Base-by-base conservation (phyloP, 2,329 filamentous ascomycete species). In the Paecilomyces sp. region DNA sequence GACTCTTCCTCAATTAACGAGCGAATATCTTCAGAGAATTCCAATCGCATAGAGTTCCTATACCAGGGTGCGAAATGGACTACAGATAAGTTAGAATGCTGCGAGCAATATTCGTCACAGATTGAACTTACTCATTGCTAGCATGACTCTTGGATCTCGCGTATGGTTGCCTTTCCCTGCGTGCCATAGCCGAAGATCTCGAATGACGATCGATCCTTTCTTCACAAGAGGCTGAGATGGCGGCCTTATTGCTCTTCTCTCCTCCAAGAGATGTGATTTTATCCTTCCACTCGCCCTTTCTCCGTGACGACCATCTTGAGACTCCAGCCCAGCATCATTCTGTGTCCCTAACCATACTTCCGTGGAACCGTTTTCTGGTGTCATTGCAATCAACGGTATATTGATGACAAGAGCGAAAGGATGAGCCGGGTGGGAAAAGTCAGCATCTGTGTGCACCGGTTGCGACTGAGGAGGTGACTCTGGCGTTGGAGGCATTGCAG, bases 121-220 rank as follows among this genome's bases (percentile, higher is more conserved):
- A 7, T 24, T 24, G 3, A 25, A 63, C 61, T 56, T 56, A 64
- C 62, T 83, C 75, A 83, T 79, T 34, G 82, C 83, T n/a, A 86
- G 70, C 84, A 86, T 86, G 18, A 85, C 77, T 28, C 83, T 72
- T 15, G 81, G 77, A 6, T 79, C 71, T 3, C 77, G 69, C 1
- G 79, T 81, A 51, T 70, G 65, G 64, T 88, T 87, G 1, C 84
- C 84, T 80, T 86, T 85, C 0, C 85, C 85, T 0, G 83, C 84
- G 67, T 88, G 85, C 85, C 85, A 88, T 4, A 86, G 77, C 25
- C 85, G 74, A 57, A 88, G 69, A 67, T 88, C 85, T 1, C 86
- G 77, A 31, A 88, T 67, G 36, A 87, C 76, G 24, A 87, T 67
- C 47, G 82, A 81, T 0, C 85, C 84, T 64, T 83, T 84, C 36